A percentile compares a stretch with the other conserved stretches of the same genome.
These are phyloP conservation scores for Chaetomium cochliodes DNA, from an alignment of 495 filamentous ascomycete genomes.

Conservation along the genomic window DNA sequence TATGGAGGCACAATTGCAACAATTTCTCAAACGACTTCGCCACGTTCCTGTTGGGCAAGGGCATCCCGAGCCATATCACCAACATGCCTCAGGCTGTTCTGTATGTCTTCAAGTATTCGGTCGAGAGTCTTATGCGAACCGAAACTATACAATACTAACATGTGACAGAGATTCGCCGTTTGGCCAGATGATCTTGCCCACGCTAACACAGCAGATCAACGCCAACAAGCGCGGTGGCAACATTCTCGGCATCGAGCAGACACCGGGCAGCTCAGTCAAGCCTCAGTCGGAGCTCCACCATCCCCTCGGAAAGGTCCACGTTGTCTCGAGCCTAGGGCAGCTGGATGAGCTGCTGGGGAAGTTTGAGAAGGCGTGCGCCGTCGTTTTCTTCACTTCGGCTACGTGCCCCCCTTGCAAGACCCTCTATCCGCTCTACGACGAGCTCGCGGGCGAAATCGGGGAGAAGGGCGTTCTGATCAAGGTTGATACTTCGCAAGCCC, in stretches of 20 bases:
- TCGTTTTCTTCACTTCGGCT: constrained; percentile 89
- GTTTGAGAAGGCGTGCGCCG: constrained; percentile 65
- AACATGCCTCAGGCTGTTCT: constrained; percentile 84
- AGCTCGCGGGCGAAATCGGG: constrained; percentile 73
- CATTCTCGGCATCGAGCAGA: constrained; percentile 50
- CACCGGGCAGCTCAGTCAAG: constrained; percentile 33
- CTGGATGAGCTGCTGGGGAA: constrained; percentile 59
- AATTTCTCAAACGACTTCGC: constrained; percentile 95
- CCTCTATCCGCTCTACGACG: constrained; percentile 79
- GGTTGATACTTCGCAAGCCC: constrained; percentile 69
- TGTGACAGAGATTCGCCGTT: constrained; percentile 67
- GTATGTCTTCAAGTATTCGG: constrained; percentile 11
- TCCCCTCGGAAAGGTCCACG: constrained; percentile 37
- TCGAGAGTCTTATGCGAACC: background rate
- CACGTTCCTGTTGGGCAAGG: constrained; percentile 85
- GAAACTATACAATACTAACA: constrained; percentile 10
- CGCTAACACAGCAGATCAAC: constrained; percentile 72
- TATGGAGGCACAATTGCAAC: constrained; percentile 90
- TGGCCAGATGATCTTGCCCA: constrained; percentile 83
- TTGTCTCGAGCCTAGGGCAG: constrained; percentile 48
- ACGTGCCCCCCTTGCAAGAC: constrained; percentile 83
- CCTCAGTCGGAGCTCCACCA: constrained; percentile 38
- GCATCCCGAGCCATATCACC: constrained; percentile 86
- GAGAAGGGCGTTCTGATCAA: constrained; percentile 73
- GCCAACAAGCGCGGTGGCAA: constrained; percentile 57